Evolutionary conservation across 75 land plant genomes (phyloP), one percentile per base, ranked within the genome.

Genomic region (Pinus tabuliformis): DNA sequence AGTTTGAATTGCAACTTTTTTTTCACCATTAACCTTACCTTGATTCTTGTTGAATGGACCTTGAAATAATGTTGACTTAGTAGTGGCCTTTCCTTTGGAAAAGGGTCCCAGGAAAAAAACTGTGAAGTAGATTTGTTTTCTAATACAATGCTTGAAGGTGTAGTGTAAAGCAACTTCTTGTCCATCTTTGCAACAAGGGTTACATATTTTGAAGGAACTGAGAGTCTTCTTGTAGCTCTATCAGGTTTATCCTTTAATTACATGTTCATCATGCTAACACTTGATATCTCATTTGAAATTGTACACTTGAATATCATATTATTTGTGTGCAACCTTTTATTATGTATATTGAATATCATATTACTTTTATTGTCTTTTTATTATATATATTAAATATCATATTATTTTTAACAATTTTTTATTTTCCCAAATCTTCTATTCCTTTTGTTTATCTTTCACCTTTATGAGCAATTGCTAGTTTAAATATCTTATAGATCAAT

Each of bases 221-320:
- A 89, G 24, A 87, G 81, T 71, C 91, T 77, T 72, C 91, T 60
- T 33, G 91, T 86, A 28, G 89, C 81, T 70, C 82, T 89, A 1
- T 68, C 78, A 45, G 89, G 68, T 59, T 78, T 84, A 13, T 83
- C 81, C 74, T 87, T 89, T 13, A 62, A 85, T 59, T 86, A 82
- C 20, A 86, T 78, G 62, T 86, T 81, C 52, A 86, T 76, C 14
- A 80, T 82, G 73, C 71, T 78, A 42, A 86, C 82, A 62, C 91
- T 89, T n/a, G n/a, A n/a, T n/a, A n/a, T n/a, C n/a, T n/a, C n/a
- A n/a, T n/a, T n/a, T n/a, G n/a, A n/a, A n/a, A n/a, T n/a, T n/a
- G n/a, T n/a, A n/a, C n/a, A n/a, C n/a, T n/a, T n/a, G n/a, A n/a
- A n/a, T n/a, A n/a, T n/a, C n/a, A n/a, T n/a, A n/a, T n/a, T n/a